Evolutionary conservation across 441 rosid species (phyloP).

Genomic region (Flueggea neowawraea): DNA sequence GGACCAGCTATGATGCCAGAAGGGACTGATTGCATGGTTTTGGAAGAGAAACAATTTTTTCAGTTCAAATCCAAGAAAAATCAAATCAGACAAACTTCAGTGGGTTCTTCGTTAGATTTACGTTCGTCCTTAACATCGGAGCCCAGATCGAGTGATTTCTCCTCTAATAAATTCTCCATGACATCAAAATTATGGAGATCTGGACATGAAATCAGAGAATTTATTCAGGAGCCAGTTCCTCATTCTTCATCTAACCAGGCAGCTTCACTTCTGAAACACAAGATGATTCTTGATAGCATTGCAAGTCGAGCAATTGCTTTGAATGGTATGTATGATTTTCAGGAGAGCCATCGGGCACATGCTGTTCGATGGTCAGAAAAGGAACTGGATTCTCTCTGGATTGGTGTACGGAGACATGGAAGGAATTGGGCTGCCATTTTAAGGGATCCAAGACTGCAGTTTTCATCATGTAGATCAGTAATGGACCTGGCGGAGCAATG

Average conservation of each 20-base stretch:
- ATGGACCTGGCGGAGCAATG: constrained; percentile 77
- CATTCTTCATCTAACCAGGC: constrained; percentile 23
- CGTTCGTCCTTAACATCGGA: constrained; percentile 26
- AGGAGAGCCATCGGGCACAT: constrained; percentile 22
- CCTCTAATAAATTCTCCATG: constrained; percentile 9
- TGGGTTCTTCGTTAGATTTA: constrained; percentile 25
- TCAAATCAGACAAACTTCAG: constrained; percentile 15
- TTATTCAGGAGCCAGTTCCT: constrained; percentile 10
- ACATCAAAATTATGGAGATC: constrained; percentile 13
- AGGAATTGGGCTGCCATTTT: constrained; percentile 86
- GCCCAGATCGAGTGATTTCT: constrained; percentile 15
- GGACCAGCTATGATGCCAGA: constrained; percentile 18
- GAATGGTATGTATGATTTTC: constrained; percentile 22
- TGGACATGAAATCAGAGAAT: constrained; percentile 15
- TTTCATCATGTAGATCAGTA: constrained; percentile 57
- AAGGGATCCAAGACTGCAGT: constrained; percentile 75
- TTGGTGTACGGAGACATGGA: constrained; percentile 95
- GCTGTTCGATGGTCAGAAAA: constrained; percentile 73
- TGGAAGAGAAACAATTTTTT: constrained; percentile 19
- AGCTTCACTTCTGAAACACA: constrained; percentile 28
- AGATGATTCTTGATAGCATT: constrained; percentile 37
- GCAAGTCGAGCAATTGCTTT: constrained; percentile 23
- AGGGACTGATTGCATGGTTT: constrained; percentile 7
- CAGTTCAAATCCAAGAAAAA: constrained; percentile 16
- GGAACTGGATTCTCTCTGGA: constrained; percentile 96